These are phyloP conservation scores for Coemansia sp. DNA, from an alignment of 192 early-diverging fungal species.

Conservation along the genomic window DNA sequence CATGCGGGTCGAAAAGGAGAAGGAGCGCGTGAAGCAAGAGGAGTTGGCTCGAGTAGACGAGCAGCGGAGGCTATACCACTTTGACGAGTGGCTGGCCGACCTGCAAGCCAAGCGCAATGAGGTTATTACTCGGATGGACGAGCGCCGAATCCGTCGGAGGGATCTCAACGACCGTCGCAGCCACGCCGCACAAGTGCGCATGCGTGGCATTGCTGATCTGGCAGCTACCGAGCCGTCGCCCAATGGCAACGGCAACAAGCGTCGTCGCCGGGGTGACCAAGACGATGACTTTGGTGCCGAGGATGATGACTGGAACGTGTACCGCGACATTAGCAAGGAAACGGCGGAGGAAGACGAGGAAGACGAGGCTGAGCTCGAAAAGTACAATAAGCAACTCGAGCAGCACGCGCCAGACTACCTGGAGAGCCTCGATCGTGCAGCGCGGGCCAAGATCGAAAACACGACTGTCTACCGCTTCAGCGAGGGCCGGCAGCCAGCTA, in stretches of 20 bases:
- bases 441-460: conserved; percentile 66
- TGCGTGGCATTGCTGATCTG: conserved; percentile 84
- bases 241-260: conserved; percentile 22
- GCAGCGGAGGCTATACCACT: conserved; percentile 68
- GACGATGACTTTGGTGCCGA: conserved; percentile 95
- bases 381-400: conserved; percentile 73
- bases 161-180: conserved; percentile 88
- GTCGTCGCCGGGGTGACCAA: conserved; percentile 52
- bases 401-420: conserved; percentile 78
- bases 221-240: conserved; percentile 59
- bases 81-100: conserved; percentile 74
- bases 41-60: conserved; percentile 73
- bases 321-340: conserved; percentile 86
- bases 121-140: conserved; percentile 73
- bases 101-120: conserved; percentile 64
- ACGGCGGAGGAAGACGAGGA: conserved; percentile 84
- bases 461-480: conserved; percentile 77
- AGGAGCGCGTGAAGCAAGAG: conserved; percentile 57
- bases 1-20: conserved; percentile 73
- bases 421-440: conserved; percentile 71
- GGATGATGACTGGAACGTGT: conserved; percentile 92
- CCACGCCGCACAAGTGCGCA: conserved; percentile 82
- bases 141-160: conserved; percentile 67
- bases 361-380: conserved; percentile 68
- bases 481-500: conserved; percentile 59